phyloP scores from a whole-genome alignment of 108 stramenopile genomes.

The Pseudonitzschia delicatissima region DNA sequence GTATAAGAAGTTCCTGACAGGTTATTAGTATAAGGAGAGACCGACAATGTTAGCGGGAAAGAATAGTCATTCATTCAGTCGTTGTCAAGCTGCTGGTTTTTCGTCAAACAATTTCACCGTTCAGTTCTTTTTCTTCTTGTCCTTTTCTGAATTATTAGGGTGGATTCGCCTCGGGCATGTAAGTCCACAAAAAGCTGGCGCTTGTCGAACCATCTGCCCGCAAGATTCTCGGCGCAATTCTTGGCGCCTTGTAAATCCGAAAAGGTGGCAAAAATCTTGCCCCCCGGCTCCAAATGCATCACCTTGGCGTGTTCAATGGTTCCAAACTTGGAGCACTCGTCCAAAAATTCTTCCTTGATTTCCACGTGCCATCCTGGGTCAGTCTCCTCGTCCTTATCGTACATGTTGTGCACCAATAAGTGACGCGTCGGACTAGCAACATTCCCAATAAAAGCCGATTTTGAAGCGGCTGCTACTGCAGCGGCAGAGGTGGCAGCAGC shows the following conservation, averaged over 20 bases:
- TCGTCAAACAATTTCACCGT: not conserved
- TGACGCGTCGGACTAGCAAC: slow-evolving; percentile 34
- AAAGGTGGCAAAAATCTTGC: slow-evolving; percentile 88
- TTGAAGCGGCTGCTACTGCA: not conserved
- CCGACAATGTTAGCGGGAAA: not conserved
- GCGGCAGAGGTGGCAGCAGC: slow-evolving; percentile 19
- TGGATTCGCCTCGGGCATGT: not conserved
- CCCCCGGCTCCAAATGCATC: slow-evolving; percentile 82
- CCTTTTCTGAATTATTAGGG: not conserved
- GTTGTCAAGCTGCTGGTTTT: not conserved
- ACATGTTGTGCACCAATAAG: slow-evolving; percentile 92
- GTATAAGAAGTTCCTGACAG: not conserved
- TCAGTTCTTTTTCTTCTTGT: not conserved
- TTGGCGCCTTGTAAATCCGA: slow-evolving; percentile 57
- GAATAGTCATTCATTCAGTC: not conserved
- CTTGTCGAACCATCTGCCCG: slow-evolving; percentile 94
- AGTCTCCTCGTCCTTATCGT: slow-evolving; percentile 89
- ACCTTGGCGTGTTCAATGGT: slow-evolving; percentile 66
- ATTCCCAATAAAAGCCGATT: slow-evolving; percentile 9
- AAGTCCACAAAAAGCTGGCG: slow-evolving; percentile 86
- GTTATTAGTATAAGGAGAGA: not conserved
- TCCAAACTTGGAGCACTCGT: slow-evolving; percentile 89
- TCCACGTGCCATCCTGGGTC: slow-evolving; percentile 88
- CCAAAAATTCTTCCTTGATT: slow-evolving; percentile 84
- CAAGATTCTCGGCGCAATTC: slow-evolving; percentile 81